These are phyloP conservation scores for Cystobasidium sp. DNA, from an alignment of 1,284 basidiomycete genomes.

Conservation along the genomic window DNA sequence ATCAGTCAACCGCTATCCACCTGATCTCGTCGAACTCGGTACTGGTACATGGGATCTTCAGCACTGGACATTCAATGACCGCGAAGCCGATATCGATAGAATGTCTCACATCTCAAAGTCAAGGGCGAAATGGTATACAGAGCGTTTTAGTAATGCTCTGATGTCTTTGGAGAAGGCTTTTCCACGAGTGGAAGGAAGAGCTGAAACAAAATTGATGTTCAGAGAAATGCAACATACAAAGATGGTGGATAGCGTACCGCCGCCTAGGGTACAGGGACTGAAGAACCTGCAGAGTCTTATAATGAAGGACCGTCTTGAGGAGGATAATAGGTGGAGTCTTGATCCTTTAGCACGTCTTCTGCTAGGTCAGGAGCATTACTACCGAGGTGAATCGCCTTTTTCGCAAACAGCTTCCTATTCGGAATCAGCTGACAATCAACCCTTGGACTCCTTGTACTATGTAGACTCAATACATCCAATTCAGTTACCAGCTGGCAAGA, in stretches of 20 bases:
- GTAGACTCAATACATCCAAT: slow-evolving; percentile 35
- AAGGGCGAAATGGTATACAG: slow-evolving; percentile 14
- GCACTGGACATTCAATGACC: slow-evolving; percentile 32
- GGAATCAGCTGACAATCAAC: not conserved
- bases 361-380: slow-evolving; percentile 31
- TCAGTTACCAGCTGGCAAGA: slow-evolving; percentile 32
- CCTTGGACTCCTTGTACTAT: not conserved
- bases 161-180: slow-evolving; percentile 1
- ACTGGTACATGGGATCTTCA: slow-evolving; percentile 35
- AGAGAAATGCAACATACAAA: slow-evolving; percentile 41
- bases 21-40: slow-evolving; percentile 12
- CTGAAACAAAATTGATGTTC: slow-evolving; percentile 20
- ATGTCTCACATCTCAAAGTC: not conserved
- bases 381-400: slow-evolving; percentile 14
- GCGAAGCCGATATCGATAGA: slow-evolving; percentile 16
- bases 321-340: slow-evolving; percentile 11
- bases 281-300: slow-evolving; percentile 11
- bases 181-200: not conserved
- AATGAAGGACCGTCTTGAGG: not conserved
- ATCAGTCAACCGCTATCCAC: slow-evolving; percentile 3
- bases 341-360: slow-evolving; percentile 19
- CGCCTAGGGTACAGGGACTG: slow-evolving; percentile 36
- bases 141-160: slow-evolving; percentile 6
- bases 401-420: not conserved
- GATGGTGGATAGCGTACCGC: slow-evolving; percentile 27